phyloP scores from a whole-genome alignment of 2,329 filamentous ascomycete genomes.

The Fusarium subglutinans region DNA sequence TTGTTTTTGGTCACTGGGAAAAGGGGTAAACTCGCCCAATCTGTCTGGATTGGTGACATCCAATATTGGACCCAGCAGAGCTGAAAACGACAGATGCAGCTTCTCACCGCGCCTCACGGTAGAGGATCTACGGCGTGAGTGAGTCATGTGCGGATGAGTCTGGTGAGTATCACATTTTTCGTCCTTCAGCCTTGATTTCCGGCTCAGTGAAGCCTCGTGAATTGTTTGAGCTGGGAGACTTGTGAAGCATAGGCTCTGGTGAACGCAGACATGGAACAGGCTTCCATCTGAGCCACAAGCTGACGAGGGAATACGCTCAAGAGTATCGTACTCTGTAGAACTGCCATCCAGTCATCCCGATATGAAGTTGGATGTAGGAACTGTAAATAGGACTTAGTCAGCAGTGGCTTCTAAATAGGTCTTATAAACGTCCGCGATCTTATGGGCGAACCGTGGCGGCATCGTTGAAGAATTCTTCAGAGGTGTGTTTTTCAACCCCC shows the following conservation, averaged over 20 bases:
- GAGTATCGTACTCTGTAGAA: background rate
- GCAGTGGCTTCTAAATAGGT: background rate
- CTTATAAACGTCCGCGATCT: no score
- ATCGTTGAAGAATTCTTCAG: background rate
- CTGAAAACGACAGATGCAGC: background rate
- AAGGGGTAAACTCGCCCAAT: background rate
- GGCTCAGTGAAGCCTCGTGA: background rate
- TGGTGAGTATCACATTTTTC: background rate
- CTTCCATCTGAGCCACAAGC: background rate
- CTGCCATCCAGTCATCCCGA: background rate
- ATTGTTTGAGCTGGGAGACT: background rate
- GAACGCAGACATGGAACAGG: background rate
- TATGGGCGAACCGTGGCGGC: background rate
- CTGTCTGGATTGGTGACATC: background rate
- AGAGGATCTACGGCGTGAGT: background rate
- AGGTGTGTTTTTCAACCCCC: background rate
- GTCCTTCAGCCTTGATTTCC: background rate
- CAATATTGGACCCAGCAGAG: background rate
- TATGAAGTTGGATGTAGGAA: background rate
- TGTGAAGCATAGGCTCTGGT: background rate
- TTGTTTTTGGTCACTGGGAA: background rate
- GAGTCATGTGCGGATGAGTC: background rate
- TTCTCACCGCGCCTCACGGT: background rate
- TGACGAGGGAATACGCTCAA: background rate
- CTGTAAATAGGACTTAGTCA: background rate